These are phyloP conservation scores for Dactylellina leptospora DNA, from an alignment of 2,329 filamentous ascomycete genomes.

Conservation along the genomic window DNA sequence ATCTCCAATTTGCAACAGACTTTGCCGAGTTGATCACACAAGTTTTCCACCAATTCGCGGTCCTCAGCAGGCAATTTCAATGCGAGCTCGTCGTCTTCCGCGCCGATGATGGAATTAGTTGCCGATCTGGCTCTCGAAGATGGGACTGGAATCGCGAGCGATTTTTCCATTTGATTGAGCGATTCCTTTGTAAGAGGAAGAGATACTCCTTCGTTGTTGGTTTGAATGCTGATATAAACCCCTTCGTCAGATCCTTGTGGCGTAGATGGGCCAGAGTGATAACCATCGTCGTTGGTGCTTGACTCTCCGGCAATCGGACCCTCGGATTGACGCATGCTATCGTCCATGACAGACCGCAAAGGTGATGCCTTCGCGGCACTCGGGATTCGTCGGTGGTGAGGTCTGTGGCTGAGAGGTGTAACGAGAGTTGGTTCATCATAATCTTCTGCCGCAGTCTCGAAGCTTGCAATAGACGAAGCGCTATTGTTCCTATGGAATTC, in stretches of 20 bases:
- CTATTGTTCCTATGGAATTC: conserved; percentile 50
- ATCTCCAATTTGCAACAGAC: conserved; percentile 50
- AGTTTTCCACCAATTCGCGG: conserved; percentile 48
- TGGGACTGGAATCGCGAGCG: conserved; percentile 28
- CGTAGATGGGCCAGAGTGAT: conserved; percentile 50
- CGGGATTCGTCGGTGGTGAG: conserved; percentile 40
- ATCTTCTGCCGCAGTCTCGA: conserved; percentile 48
- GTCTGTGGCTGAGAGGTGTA: conserved; percentile 35
- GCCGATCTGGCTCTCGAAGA: conserved; percentile 48
- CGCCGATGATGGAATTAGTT: conserved; percentile 52
- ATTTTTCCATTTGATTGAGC: conserved; percentile 25
- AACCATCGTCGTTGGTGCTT: conserved; percentile 43
- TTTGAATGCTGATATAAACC: conserved; percentile 21
- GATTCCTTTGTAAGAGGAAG: conserved; percentile 43
- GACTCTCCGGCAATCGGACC: conserved; percentile 15
- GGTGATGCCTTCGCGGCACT: conserved; percentile 34
- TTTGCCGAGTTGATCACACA: conserved; percentile 52
- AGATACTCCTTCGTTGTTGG: conserved; percentile 3
- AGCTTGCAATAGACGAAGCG: conserved; percentile 46
- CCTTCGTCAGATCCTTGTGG: conserved; percentile 47
- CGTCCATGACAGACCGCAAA: conserved; percentile 31
- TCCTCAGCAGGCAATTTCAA: conserved; percentile 43
- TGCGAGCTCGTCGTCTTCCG: conserved; percentile 44
- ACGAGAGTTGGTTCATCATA: conserved; percentile 47
- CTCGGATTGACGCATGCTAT: conserved; percentile 1